These are phyloP conservation scores for Collybiopsis confluens DNA, from an alignment of 768 basidiomycete species.

Conservation along the genomic window DNA sequence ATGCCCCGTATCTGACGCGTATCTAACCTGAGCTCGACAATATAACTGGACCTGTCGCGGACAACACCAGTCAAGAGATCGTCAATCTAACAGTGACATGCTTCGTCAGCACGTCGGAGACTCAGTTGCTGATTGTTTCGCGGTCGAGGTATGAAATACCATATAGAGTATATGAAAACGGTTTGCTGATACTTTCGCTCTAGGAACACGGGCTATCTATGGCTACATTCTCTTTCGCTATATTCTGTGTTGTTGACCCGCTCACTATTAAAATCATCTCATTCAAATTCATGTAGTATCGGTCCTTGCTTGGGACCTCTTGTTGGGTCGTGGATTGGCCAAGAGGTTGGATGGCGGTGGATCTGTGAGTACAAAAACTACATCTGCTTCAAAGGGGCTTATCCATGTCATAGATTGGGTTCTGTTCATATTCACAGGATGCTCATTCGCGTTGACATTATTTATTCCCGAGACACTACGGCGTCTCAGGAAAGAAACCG, in stretches of 20 bases:
- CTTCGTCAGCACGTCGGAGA: too few relatives aligned
- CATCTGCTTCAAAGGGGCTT: not conserved
- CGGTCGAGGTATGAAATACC: too few relatives aligned
- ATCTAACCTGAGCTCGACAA: constrained; percentile 15
- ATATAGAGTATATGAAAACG: too few relatives aligned
- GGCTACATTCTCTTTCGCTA: constrained; percentile 42
- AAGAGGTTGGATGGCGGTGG: constrained; percentile 42
- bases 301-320: constrained; percentile 48
- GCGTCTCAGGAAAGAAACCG: constrained; percentile 34
- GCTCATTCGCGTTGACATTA: constrained; percentile 31
- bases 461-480: constrained; percentile 50
- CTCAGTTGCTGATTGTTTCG: too few relatives aligned
- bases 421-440: constrained; percentile 37
- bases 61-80: constrained; percentile 29
- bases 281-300: constrained; percentile 20
- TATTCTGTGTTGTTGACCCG: constrained; percentile 30
- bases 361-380: constrained; percentile 27
- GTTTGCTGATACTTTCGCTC: too few relatives aligned
- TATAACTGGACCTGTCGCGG: constrained; percentile 27
- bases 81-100: constrained; percentile 38
- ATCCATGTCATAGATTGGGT: constrained; percentile 31
- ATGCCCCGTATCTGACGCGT: not conserved
- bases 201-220: constrained; percentile 48
- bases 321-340: constrained; percentile 43
- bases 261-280: not conserved